phyloP scores from a whole-genome alignment of 805 yeast genomes.

The Wickerhamomyces chambardii region DNA sequence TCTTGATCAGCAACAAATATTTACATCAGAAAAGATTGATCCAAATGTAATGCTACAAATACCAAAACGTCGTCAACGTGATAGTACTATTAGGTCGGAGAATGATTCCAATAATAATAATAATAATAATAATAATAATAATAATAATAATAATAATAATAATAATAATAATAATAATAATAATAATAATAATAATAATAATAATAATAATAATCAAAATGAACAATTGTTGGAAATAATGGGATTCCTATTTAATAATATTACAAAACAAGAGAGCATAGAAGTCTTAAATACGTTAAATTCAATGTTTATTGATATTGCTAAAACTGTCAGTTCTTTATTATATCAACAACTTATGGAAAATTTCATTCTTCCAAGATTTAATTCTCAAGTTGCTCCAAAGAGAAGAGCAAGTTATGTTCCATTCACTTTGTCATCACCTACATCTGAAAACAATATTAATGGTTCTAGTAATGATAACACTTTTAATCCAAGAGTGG shows the following conservation, averaged over 20 bases:
- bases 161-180: too few relatives aligned
- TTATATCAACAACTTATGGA: constrained; percentile 15
- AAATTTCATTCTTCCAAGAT: constrained; percentile 15
- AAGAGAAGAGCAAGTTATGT: constrained; percentile 21
- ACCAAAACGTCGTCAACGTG: too few relatives aligned
- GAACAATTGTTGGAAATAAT: constrained; percentile 6
- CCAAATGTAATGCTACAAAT: too few relatives aligned
- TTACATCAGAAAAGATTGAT: too few relatives aligned
- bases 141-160: too few relatives aligned
- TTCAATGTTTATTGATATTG: constrained; percentile 18
- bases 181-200: too few relatives aligned
- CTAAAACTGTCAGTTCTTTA: constrained; percentile 1
- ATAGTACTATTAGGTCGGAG: too few relatives aligned
- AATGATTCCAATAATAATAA: too few relatives aligned
- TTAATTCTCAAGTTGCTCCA: neutral
- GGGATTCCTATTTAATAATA: constrained; percentile 9
- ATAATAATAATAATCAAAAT: neutral
- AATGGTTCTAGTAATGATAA: neutral
- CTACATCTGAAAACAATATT: neutral
- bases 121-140: too few relatives aligned
- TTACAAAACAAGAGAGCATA: constrained; percentile 9
- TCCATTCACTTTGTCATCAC: constrained; percentile 7
- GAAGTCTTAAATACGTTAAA: constrained; percentile 22
- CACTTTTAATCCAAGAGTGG: constrained; percentile 3
- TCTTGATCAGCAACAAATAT: too few relatives aligned